Evolutionary conservation across 495 filamentous ascomycete species (phyloP).

Genomic region (Pseudoneurospora amorphoporcata): DNA sequence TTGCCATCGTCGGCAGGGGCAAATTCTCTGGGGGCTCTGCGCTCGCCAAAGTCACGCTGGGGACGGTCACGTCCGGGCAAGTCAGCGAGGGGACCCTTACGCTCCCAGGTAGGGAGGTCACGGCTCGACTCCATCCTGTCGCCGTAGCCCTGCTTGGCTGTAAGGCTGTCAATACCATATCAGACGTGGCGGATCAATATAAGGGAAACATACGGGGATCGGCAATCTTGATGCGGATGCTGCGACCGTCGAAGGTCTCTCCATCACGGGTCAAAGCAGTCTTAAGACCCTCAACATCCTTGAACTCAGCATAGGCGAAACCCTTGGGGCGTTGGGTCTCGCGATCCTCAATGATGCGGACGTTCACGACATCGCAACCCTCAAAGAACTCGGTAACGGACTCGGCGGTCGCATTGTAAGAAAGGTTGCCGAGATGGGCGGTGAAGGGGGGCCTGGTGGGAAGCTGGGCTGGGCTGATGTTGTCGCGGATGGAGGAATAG

Average conservation of each 20-base stretch:
- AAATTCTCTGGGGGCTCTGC: constrained; percentile 25
- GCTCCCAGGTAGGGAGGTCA: constrained; percentile 67
- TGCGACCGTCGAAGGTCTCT: constrained; percentile 69
- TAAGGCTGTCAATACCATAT: constrained; percentile 20
- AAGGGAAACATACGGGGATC: constrained; percentile 31
- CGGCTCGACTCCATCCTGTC: constrained; percentile 39
- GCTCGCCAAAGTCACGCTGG: constrained; percentile 39
- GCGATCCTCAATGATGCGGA: constrained; percentile 93
- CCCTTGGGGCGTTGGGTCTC: constrained; percentile 87
- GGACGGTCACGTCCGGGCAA: constrained; percentile 41
- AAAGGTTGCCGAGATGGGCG: constrained; percentile 90
- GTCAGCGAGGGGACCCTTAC: constrained; percentile 79
- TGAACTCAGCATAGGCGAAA: constrained; percentile 95
- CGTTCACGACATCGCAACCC: constrained; percentile 73
- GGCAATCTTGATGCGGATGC: constrained; percentile 64
- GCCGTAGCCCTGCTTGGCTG: constrained; percentile 61
- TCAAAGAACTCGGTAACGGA: constrained; percentile 78
- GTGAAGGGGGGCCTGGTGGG: constrained; percentile 89
- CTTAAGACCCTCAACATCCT: constrained; percentile 77
- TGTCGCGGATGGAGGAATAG: constrained; percentile 59
- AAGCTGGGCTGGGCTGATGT: constrained; percentile 53
- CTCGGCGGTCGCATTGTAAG: constrained; percentile 76
- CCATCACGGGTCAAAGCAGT: constrained; percentile 77
- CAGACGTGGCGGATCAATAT: background rate
- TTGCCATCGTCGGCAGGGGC: constrained; percentile 59